Conservation (phyloP, 2,329 filamentous ascomycete genomes). For the Botryotinia globosa region DNA sequence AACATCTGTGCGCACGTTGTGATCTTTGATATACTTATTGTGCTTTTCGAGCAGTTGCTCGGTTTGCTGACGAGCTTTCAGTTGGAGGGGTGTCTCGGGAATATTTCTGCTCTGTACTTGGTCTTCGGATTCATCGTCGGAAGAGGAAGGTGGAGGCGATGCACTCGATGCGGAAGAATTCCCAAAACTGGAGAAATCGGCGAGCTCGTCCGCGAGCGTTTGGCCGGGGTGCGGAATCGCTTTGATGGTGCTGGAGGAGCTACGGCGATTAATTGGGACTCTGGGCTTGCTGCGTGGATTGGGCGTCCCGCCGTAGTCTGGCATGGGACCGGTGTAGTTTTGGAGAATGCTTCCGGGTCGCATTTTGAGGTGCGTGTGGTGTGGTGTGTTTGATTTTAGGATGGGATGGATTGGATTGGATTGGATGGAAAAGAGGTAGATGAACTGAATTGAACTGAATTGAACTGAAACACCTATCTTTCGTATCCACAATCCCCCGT, state of each 20-base stretch:
- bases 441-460: no score
- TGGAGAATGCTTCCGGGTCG: background rate
- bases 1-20: background rate
- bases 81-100: no score
- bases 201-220: background rate
- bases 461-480: no score
- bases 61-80: background rate
- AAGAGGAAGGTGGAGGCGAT: background rate
- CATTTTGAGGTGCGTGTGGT: background rate
- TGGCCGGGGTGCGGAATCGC: accelerated
- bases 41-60: background rate
- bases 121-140: background rate
- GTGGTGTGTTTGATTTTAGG: no score
- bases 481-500: no score
- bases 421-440: background rate
- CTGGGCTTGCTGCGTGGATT: background rate
- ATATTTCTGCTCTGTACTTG: background rate
- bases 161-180: no score
- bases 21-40: background rate
- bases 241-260: background rate
- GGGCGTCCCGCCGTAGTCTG: background rate
- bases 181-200: accelerated
- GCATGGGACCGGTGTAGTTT: background rate
- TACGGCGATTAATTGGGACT: no score
- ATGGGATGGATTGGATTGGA: no score